Evolutionary conservation across 176 grass and related monocot species (phyloP).

Genomic region (Rhynchospora pubera): DNA sequence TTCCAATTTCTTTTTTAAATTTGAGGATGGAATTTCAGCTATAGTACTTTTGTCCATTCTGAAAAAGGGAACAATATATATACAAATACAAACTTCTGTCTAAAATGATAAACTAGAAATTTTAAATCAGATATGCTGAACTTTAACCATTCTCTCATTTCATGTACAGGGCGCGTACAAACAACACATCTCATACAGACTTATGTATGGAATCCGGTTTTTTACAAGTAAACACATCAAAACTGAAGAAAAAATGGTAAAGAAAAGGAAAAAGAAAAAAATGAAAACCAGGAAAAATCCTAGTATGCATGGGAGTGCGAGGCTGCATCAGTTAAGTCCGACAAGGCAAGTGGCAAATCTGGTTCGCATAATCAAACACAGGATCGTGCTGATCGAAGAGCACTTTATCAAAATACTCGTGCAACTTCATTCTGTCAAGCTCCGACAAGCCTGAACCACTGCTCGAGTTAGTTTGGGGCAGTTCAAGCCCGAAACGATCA

Average conservation of each 20-base stretch:
- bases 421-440: constrained; percentile 81
- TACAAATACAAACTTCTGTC: too few species aligned
- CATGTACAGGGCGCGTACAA: background rate
- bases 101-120: background rate
- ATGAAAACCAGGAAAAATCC: constrained; percentile 26
- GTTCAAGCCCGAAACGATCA: constrained; percentile 40
- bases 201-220: constrained; percentile 22
- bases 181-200: constrained; percentile 28
- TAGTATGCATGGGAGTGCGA: background rate
- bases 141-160: constrained; percentile 6
- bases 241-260: constrained; percentile 7
- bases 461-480: constrained; percentile 17
- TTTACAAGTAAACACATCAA: constrained; percentile 28
- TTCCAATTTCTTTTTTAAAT: background rate
- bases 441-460: constrained; percentile 36
- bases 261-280: constrained; percentile 13
- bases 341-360: constrained; percentile 46
- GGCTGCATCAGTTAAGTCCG: constrained; percentile 18
- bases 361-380: constrained; percentile 45
- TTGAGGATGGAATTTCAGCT: background rate
- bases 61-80: background rate
- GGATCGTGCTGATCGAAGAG: constrained; percentile 42
- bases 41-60: background rate
- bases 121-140: background rate
- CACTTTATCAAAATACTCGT: constrained; percentile 74